Percentiles rank a stretch among this genome's conserved stretches.
phyloP scores from a whole-genome alignment of 2,329 filamentous ascomycete genomes.

The Ceratocystis variospora region DNA sequence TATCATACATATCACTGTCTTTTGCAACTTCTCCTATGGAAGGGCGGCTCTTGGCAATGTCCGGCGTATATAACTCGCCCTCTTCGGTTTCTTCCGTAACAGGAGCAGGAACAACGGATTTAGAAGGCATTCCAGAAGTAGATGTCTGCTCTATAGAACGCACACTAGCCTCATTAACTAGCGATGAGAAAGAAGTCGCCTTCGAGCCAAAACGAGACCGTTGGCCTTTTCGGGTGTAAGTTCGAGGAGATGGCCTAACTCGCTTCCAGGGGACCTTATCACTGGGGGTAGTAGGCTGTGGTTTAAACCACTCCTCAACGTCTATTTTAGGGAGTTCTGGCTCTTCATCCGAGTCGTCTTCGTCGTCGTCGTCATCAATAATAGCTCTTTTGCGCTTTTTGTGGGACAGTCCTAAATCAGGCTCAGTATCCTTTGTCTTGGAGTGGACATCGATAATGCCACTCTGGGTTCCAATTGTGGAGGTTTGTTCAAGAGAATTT shows the following conservation, averaged over 20 bases:
- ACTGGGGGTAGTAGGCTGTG: slow-evolving; percentile 1
- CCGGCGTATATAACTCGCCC: background rate
- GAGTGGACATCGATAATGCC: background rate
- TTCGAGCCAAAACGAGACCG: background rate
- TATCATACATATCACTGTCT: too few species aligned
- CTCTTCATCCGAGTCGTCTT: slow-evolving; percentile 1
- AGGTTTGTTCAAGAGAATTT: background rate
- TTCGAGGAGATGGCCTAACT: slow-evolving; percentile 5
- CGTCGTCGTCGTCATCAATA: background rate
- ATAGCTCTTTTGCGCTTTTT: background rate
- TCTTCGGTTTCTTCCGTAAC: background rate
- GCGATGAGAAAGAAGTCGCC: slow-evolving; percentile 11
- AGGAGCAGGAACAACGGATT: background rate
- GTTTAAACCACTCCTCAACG: slow-evolving; percentile 1
- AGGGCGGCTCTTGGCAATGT: background rate
- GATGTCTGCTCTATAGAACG: background rate
- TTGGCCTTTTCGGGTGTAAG: slow-evolving; percentile 9
- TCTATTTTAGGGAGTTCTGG: background rate
- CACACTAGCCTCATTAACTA: slow-evolving; percentile 1
- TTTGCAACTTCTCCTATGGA: background rate
- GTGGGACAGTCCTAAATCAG: background rate
- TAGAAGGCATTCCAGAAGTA: background rate
- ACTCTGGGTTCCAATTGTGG: background rate
- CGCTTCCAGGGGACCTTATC: background rate
- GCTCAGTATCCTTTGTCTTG: background rate